Evolutionary conservation across 768 basidiomycete genomes (phyloP).

Genomic region (Pleurotus ostreatus): DNA sequence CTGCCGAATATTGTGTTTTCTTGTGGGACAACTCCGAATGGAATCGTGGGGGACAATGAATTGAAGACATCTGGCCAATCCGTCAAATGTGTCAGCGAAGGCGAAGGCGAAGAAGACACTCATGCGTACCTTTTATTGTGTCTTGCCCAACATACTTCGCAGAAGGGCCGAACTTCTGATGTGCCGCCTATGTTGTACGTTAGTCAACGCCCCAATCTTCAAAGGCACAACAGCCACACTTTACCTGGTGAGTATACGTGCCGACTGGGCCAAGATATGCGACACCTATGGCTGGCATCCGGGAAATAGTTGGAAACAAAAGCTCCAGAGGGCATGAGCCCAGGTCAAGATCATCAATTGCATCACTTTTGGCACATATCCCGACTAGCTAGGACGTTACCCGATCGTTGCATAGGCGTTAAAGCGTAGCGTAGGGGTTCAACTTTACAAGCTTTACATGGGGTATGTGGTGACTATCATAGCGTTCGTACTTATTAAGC

Average conservation of each 20-base stretch:
- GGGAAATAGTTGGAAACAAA: not conserved
- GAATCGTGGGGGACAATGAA: slow-evolving; percentile 37
- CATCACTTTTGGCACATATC: not conserved
- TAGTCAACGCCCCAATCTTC: not conserved
- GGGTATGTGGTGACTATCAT: too few relatives aligned
- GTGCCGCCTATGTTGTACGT: slow-evolving; percentile 34
- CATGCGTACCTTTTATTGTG: slow-evolving; percentile 32
- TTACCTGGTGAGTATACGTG: slow-evolving; percentile 58
- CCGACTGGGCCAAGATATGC: slow-evolving; percentile 53
- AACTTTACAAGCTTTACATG: too few relatives aligned
- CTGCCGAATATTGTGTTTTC: slow-evolving; percentile 76
- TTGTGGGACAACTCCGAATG: slow-evolving; percentile 69
- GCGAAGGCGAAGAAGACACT: slow-evolving; percentile 9
- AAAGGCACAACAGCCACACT: not conserved
- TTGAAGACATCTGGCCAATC: slow-evolving; percentile 51
- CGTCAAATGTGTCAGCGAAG: not conserved
- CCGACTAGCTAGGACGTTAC: not conserved
- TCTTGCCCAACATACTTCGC: slow-evolving; percentile 38
- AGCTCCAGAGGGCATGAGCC: too few relatives aligned
- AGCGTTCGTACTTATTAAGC: too few relatives aligned
- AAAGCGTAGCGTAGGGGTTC: not conserved
- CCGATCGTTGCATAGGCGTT: not conserved
- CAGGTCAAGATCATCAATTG: not conserved
- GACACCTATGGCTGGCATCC: slow-evolving; percentile 16
- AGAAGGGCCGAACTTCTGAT: slow-evolving; percentile 38